Base-by-base conservation (phyloP, 2,329 filamentous ascomycete species). In the Aspergillus fijiensis region DNA sequence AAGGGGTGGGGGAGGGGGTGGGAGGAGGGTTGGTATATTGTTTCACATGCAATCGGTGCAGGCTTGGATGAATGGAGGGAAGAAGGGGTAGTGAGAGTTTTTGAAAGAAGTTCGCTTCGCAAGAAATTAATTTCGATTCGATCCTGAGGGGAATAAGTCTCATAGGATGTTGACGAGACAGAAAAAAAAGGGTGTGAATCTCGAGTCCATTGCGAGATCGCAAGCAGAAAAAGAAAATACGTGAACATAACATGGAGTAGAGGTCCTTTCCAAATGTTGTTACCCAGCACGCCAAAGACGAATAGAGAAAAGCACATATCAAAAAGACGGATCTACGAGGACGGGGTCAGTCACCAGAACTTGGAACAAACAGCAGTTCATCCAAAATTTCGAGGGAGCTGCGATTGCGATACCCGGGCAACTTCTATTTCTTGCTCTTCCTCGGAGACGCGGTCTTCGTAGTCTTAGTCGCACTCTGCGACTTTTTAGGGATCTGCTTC, bases 401-500 rank as follows among this genome's bases (percentile, higher is more conserved):
- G 11, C 14, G 33, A 16, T 6, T 16, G 14, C 33, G n/a, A 42
- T 19, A 29, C 9, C 27, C 27, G 27, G 7, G 25, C 2, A 29
- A 9, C 23, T 51, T 59, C 10, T 52, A 56, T 39, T 45, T 51
- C 29, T 25, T 52, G 21, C 16, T 31, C 4, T 47, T 59, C 42
- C 25, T 47, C n/a, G 19, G 39, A 45, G 51, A 54, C 16, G 51
- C 29, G 31, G 33, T 21, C 35, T 51, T 60, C 10, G 60, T 29
- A 14, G 33, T 47, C 51, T 51, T 61, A 31, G 25, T 21, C 14
- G 51, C n/a, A 16, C 42, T 21, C 42, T 52, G 58, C 19, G 27
- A 7, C 42, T 49, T 55, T 16, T 58, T 52, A 4, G 51, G 51
- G 21, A 35, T 47, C 21, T 50, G 49, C 49, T 52, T 63, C 27